A percentile compares a stretch with the other conserved stretches of the same genome.
phyloP scores from a whole-genome alignment of 2,329 filamentous ascomycete species.

The Niveomyces coronatus region DNA sequence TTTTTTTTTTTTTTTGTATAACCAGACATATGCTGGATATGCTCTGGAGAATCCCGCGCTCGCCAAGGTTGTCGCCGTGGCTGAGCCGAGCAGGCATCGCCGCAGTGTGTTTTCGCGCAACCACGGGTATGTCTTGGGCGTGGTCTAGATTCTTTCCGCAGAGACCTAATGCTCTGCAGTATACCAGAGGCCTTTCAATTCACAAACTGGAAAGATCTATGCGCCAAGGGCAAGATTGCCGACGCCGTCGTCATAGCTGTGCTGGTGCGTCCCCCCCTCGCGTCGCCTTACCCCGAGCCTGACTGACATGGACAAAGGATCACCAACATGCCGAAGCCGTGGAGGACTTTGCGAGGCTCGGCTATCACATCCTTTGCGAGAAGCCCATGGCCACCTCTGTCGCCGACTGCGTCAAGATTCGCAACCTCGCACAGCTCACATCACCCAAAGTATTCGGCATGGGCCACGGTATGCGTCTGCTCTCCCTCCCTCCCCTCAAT shows the following conservation, averaged over 20 bases:
- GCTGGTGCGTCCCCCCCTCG: constrained; percentile 1
- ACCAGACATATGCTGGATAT: constrained; percentile 12
- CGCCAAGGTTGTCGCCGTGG: constrained; percentile 11
- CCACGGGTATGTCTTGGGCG: constrained; percentile 7
- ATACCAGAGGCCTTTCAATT: constrained; percentile 9
- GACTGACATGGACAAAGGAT: constrained; percentile 8
- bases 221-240: constrained; percentile 11
- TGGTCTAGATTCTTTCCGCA: no score
- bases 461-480: constrained; percentile 9
- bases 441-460: constrained; percentile 11
- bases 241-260: constrained; percentile 12
- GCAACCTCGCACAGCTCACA: constrained; percentile 1
- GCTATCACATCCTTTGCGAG: constrained; percentile 13
- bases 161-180: constrained; percentile 4
- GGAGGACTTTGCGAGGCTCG: constrained; percentile 21
- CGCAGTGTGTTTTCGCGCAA: constrained; percentile 9
- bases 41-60: constrained; percentile 10
- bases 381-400: constrained; percentile 13
- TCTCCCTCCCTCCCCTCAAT: background rate
- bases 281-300: background rate
- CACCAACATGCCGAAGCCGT: constrained; percentile 19
- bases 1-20: background rate
- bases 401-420: constrained; percentile 11
- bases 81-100: constrained; percentile 10
- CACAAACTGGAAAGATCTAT: constrained; percentile 9